Percentiles rank a stretch among this genome's conserved stretches.
Conservation (phyloP, 208 protist genomes). For the Acanthamoeba healyi region DNA sequence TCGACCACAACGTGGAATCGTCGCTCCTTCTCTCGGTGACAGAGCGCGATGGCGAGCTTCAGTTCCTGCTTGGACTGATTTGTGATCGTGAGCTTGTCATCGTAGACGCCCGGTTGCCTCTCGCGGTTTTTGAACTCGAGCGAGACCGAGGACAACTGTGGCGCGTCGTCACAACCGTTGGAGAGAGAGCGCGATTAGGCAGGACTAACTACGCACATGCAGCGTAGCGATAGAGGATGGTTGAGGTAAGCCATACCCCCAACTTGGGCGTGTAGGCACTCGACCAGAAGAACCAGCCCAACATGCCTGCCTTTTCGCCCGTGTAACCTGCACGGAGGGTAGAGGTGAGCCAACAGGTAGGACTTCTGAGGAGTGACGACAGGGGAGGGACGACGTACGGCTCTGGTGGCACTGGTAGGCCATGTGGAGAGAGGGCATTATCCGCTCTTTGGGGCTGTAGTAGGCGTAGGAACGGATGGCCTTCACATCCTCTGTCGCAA, state of each 20-base stretch:
- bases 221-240: too few species aligned
- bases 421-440: slow-evolving; percentile 11
- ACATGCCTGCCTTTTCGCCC: slow-evolving; percentile 14
- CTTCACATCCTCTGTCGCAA: neutral
- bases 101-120: slow-evolving; percentile 25
- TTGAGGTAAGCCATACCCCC: too few species aligned
- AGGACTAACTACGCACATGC: too few species aligned
- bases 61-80: slow-evolving; percentile 30
- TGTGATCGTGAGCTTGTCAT: slow-evolving; percentile 30
- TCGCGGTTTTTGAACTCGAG: slow-evolving; percentile 28
- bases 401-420: slow-evolving; percentile 48
- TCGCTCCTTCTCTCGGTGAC: slow-evolving; percentile 7
- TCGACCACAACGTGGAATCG: neutral
- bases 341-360: neutral
- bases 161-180: neutral
- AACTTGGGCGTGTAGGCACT: slow-evolving; percentile 32
- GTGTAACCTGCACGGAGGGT: neutral
- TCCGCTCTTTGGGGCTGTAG: neutral
- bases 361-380: neutral
- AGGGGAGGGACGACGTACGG: neutral
- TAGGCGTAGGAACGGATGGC: slow-evolving; percentile 1
- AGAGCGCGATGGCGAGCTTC: neutral
- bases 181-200: too few species aligned
- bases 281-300: slow-evolving; percentile 55
- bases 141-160: neutral